Percentiles rank a stretch among this genome's conserved stretches.
These are phyloP conservation scores for Xylariaceae sp. DNA, from an alignment of 2,329 filamentous ascomycete genomes.

Conservation along the genomic window DNA sequence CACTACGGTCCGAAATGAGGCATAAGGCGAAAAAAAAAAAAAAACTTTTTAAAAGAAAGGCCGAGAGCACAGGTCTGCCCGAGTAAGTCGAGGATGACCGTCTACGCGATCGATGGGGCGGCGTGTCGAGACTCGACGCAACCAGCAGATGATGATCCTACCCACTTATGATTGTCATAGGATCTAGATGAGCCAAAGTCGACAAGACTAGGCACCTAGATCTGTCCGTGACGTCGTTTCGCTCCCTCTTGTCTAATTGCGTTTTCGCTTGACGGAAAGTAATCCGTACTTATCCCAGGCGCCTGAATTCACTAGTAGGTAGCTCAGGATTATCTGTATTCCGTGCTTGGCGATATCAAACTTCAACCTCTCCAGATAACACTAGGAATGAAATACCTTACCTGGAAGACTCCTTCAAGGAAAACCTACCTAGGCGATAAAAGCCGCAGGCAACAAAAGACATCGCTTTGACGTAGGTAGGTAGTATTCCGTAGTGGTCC, in stretches of 20 bases:
- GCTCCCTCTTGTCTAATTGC: background rate
- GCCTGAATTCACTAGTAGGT: background rate
- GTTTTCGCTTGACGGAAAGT: background rate
- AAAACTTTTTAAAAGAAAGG: constrained; percentile 24
- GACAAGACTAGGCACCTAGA: too few relatives aligned
- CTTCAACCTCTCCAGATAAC: background rate
- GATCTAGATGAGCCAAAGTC: too few relatives aligned
- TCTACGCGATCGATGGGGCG: background rate
- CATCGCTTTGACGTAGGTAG: background rate
- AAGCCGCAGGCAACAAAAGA: background rate
- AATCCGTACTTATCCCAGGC: too few relatives aligned
- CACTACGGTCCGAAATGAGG: constrained; percentile 25
- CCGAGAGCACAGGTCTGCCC: constrained; percentile 19
- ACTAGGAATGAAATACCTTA: background rate
- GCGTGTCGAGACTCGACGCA: background rate
- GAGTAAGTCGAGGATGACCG: constrained; percentile 7
- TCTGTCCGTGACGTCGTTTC: background rate
- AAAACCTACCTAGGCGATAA: background rate
- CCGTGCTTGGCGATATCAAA: background rate
- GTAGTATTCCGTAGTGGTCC: background rate
- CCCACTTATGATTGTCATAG: background rate
- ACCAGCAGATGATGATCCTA: constrained; percentile 1
- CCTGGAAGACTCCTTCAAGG: too few relatives aligned
- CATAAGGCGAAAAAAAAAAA: background rate
- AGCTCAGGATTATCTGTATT: background rate